phyloP scores from a whole-genome alignment of 1,284 basidiomycete genomes.

The Rhodotorula sp. region DNA sequence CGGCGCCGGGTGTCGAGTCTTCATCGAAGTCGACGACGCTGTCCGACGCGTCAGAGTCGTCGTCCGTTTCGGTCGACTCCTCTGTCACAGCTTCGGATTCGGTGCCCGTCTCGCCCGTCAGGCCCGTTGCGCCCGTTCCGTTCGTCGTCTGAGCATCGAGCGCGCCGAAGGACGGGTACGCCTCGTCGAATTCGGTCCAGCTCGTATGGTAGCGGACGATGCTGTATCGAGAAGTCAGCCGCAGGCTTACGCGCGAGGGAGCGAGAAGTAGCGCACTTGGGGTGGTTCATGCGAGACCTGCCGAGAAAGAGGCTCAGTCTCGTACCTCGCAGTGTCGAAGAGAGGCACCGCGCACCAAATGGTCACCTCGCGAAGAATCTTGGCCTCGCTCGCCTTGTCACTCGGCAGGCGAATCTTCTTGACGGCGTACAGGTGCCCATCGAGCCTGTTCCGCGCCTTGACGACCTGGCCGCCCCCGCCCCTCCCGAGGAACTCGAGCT shows the following conservation, averaged over 20 bases:
- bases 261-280: slow-evolving; percentile 23
- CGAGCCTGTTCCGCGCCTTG: slow-evolving; percentile 47
- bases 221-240: neutral
- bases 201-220: slow-evolving; percentile 44
- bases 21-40: slow-evolving; percentile 27
- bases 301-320: neutral
- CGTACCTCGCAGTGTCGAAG: rapidly evolving
- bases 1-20: slow-evolving; percentile 30
- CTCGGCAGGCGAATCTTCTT: slow-evolving; percentile 46
- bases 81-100: neutral
- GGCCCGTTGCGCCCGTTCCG: slow-evolving; percentile 6
- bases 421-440: slow-evolving; percentile 44
- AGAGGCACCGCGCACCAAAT: slow-evolving; percentile 35
- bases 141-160: slow-evolving; percentile 1
- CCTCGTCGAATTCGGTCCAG: slow-evolving; percentile 43
- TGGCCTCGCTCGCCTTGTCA: slow-evolving; percentile 41
- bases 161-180: slow-evolving; percentile 4
- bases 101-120: slow-evolving; percentile 15
- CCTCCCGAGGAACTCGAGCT: slow-evolving; percentile 45
- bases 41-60: slow-evolving; percentile 18
- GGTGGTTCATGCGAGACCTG: slow-evolving; percentile 45
- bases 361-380: slow-evolving; percentile 46
- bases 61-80: slow-evolving; percentile 4
- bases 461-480: slow-evolving; percentile 47
- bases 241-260: neutral